phyloP scores from a whole-genome alignment of 1,139 yeast species.

The Hansenula lynferdii region DNA sequence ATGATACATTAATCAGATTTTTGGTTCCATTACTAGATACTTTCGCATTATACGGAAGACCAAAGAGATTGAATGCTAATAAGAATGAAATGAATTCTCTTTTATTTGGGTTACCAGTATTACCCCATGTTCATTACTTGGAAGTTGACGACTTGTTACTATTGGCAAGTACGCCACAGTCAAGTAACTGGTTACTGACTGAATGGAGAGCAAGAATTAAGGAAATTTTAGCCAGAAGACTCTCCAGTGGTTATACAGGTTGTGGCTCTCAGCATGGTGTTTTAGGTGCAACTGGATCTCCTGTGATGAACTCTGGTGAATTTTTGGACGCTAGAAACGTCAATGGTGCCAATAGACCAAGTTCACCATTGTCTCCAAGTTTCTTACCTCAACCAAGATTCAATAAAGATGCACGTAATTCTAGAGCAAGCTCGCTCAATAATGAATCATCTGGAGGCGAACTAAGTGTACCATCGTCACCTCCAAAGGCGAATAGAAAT shows the following conservation, averaged over 20 bases:
- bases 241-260: slow-evolving; percentile 75
- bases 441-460: slow-evolving; percentile 11
- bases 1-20: slow-evolving; percentile 86
- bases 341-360: slow-evolving; percentile 20
- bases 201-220: slow-evolving; percentile 71
- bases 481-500: slow-evolving; percentile 17
- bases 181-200: slow-evolving; percentile 55
- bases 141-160: slow-evolving; percentile 50
- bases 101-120: slow-evolving; percentile 85
- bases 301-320: slow-evolving; percentile 32
- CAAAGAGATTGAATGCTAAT: slow-evolving; percentile 82
- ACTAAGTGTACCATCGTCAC: slow-evolving; percentile 7
- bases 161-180: slow-evolving; percentile 32
- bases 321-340: slow-evolving; percentile 25
- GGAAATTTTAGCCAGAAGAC: slow-evolving; percentile 55
- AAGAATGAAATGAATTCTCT: slow-evolving; percentile 74
- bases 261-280: slow-evolving; percentile 69
- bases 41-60: slow-evolving; percentile 88
- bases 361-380: slow-evolving; percentile 26
- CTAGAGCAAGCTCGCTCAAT: slow-evolving; percentile 17
- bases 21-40: slow-evolving; percentile 82
- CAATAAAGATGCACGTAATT: slow-evolving; percentile 16
- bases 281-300: slow-evolving; percentile 51
- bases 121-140: slow-evolving; percentile 83
- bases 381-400: slow-evolving; percentile 21